Evolutionary conservation across 805 yeast genomes (phyloP).

Genomic region (Saturnispora bothae): DNA sequence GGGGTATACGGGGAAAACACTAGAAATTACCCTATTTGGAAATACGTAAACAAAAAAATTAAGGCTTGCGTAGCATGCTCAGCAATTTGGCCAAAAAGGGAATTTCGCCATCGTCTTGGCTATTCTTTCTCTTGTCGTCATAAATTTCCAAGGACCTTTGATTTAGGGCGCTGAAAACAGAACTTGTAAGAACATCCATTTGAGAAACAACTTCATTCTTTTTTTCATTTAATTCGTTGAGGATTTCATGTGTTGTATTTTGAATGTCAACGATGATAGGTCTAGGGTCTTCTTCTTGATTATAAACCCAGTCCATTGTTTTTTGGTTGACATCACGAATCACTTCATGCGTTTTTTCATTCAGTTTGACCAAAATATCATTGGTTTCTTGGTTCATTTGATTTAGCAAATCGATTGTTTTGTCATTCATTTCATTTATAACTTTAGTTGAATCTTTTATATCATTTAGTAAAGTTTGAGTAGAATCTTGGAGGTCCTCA

Average conservation of each 20-base stretch:
- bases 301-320: conserved; percentile 2
- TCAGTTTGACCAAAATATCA: conserved; percentile 5
- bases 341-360: conserved; percentile 5
- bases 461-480: conserved; percentile 14
- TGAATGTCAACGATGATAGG: conserved; percentile 6
- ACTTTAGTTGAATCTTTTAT: conserved; percentile 14
- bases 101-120: neutral
- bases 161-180: conserved; percentile 1
- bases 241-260: conserved; percentile 8
- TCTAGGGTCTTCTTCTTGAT: neutral
- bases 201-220: conserved; percentile 7
- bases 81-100: neutral
- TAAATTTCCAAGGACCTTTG: conserved; percentile 11
- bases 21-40: conserved; percentile 4
- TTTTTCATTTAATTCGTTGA: conserved; percentile 10
- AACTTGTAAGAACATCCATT: conserved; percentile 3
- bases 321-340: conserved; percentile 8
- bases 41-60: conserved; percentile 6
- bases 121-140: neutral
- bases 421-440: conserved; percentile 15
- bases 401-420: conserved; percentile 17
- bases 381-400: conserved; percentile 18
- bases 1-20: neutral
- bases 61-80: neutral
- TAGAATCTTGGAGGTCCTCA: conserved; percentile 10